Conservation (phyloP, 345 rosid species). For the Eucalyptus viminalis region DNA sequence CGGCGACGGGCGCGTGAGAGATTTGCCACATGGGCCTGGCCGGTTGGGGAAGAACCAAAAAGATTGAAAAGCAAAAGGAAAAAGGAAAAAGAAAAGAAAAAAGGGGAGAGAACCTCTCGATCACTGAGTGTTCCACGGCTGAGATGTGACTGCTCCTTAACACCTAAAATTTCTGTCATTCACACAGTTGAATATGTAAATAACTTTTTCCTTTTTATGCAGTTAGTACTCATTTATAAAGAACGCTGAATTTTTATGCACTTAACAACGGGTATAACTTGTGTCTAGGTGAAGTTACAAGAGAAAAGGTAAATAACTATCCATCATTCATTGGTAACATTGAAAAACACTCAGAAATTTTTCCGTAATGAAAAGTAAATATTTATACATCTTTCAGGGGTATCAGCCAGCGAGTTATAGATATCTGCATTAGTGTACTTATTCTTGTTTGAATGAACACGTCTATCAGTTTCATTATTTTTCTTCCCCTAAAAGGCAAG, state of each 20-base stretch:
- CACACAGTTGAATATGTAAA: not conserved
- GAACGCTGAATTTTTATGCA: not conserved
- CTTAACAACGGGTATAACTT: not conserved
- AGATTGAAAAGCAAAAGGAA: not conserved
- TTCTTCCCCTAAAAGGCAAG: not conserved
- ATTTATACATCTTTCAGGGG: not conserved
- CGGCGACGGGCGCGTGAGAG: not conserved
- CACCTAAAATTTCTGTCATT: not conserved
- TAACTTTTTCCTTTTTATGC: not conserved
- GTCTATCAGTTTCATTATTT: not conserved
- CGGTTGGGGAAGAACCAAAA: not conserved
- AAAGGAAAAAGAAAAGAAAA: no score
- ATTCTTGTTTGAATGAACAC: not conserved
- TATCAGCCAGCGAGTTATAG: not conserved
- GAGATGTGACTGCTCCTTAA: not conserved
- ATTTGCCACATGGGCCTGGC: not conserved
- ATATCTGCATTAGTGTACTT: not conserved
- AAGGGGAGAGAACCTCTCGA: not conserved
- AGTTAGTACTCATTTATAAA: not conserved
- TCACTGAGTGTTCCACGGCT: not conserved
- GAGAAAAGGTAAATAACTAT: not conserved
- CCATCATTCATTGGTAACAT: not conserved
- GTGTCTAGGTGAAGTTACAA: not conserved
- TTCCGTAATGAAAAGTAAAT: not conserved
- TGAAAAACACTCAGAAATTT: not conserved